Base-by-base conservation (phyloP, 345 rosid species). In the Psidium guajava region DNA sequence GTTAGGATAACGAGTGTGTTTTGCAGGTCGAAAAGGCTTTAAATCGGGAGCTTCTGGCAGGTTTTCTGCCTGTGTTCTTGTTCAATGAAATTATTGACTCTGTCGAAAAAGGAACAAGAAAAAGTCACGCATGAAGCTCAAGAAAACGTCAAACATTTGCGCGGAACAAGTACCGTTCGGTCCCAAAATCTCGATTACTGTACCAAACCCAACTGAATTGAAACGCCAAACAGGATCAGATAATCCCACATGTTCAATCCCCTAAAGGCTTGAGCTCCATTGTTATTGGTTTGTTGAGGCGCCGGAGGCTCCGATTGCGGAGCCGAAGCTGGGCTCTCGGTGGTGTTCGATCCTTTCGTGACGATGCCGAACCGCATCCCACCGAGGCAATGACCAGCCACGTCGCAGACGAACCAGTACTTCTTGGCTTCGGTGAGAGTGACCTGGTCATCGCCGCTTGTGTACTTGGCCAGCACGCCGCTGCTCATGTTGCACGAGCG, bases 331-430 rank as follows among this genome's bases (percentile, higher is more conserved):
- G 5, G 40, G 47, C 25, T 36, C 6, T 13, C 73, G 5, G 82
- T 11, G 22, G 57, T 54, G 32, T 25, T 55, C 54, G 84, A 42
- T 15, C n/a, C 50, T 83, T 82, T 82, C 16, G 88, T 92, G 27
- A 89, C 81, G 69, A 93, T 54, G 49, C 47, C 22, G 50, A 93
- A 89, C 87, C 94, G 92, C 95, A 92, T 93, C 25, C 93, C 93
- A 25, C 92, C 93, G 82, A 90, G 88, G 88, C 95, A 93, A 85
- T 93, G 95, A 1, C 95, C 95, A 27, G 0, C 86, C 18, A 88
- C 32, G 54, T 56, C 87, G 89, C 95, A 93, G 40, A 93, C 51
- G 87, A 93, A 93, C 92, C 93, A 90, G 81, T 92, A 88, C 83
- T 89, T 91, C 84, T 82, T 93, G 24, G 88, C 87, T 54, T 89